Base-by-base conservation (phyloP, 495 filamentous ascomycete species). In the Xylaria grammica region DNA sequence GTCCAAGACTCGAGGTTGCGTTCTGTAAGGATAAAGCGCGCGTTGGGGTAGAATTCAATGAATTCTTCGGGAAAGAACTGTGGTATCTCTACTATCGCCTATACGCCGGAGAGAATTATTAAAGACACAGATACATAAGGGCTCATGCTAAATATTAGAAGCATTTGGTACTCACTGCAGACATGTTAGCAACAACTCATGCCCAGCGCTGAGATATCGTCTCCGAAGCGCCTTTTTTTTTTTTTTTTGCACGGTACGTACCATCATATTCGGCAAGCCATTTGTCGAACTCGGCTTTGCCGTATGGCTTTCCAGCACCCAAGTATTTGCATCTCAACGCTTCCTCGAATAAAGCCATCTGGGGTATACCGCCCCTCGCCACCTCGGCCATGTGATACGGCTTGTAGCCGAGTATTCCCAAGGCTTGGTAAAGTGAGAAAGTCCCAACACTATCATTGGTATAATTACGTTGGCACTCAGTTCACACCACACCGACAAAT, bases 11-110 rank as follows among this genome's bases (percentile, higher is more conserved):
- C 76, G 0, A 71, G 58, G n/a, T 64, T 40, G 49, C 72, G 71
- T n/a, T 67, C 66, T 15, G 75, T 77, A 24, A 79, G 62, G 32
- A 81, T 74, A 44, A 80, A 75, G 57, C 72, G 68, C 20, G 72
- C 74, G 24, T 81, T 67, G 1, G 80, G 79, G 42, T 81, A 83
- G 20, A 74, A 72, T 29, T 63, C 55, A 59, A 80, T 70, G 4
- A 78, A 67, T 51, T 80, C 72, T 22, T 65, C 51, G 40, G 67
- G 66, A 51, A 80, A 81, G 24, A 72, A 60, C n/a, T 67, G 63
- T 15, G 76, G 74, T 26, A 72, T 64, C 49, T 79, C 75, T 22
- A 74, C 69, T 10, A 80, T 54, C 17, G 75, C 75, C 68, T 75
- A 57, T 63, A 17, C 15, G n/a, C 30, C 17, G 22, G 24, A 32